phyloP scores from a whole-genome alignment of 208 protist species.

The Leishmania guyanensis region DNA sequence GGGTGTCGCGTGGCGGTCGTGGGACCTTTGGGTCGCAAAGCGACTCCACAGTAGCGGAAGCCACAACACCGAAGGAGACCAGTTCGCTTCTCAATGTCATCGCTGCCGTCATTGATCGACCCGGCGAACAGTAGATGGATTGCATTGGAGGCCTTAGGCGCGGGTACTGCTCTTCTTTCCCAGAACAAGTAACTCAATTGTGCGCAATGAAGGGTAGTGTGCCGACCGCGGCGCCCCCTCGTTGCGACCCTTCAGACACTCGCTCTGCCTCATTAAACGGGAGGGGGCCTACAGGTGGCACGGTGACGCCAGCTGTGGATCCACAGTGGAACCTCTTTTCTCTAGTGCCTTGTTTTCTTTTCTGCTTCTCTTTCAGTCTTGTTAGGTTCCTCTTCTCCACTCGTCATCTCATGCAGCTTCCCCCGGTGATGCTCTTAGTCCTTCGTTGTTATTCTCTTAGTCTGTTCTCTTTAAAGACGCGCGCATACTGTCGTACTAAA shows the following conservation, averaged over 20 bases:
- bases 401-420: neutral
- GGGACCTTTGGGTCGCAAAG: conserved; percentile 1
- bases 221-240: neutral
- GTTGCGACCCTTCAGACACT: neutral
- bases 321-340: neutral
- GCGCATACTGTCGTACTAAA: neutral
- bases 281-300: neutral
- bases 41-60: neutral
- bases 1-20: conserved; percentile 5
- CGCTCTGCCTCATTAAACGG: neutral
- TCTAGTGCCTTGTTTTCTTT: neutral
- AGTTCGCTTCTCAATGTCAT: conserved; percentile 59
- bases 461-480: neutral
- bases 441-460: neutral
- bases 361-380: neutral
- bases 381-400: neutral
- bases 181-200: conserved; percentile 69
- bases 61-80: conserved; percentile 17
- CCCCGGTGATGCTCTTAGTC: neutral
- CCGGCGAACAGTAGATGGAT: conserved; percentile 38
- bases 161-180: conserved; percentile 46
- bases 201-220: conserved; percentile 21
- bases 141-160: conserved; percentile 52
- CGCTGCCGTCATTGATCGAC: conserved; percentile 40
- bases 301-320: neutral